These are phyloP conservation scores for Syncephalastrum contaminatum DNA, from an alignment of 371 early-diverging fungal genomes.

Conservation along the genomic window DNA sequence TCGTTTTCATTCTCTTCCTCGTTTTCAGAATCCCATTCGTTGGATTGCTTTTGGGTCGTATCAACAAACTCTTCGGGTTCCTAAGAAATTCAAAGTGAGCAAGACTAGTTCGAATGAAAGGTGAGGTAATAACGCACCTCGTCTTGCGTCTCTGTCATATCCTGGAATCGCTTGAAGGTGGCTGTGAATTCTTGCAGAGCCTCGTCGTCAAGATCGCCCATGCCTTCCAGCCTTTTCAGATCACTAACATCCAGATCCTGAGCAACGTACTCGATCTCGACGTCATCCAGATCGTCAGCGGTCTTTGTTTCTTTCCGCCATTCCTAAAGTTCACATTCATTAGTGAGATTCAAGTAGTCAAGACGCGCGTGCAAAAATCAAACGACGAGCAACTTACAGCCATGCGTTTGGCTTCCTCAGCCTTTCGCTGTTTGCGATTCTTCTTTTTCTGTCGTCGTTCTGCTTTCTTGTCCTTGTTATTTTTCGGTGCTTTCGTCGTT, in stretches of 20 bases:
- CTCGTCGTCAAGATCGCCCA: slow-evolving; percentile 33
- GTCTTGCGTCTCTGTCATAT: slow-evolving; percentile 29
- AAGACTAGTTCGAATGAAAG: background rate
- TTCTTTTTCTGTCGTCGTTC: background rate
- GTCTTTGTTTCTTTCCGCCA: background rate
- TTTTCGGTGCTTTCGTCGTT: slow-evolving; percentile 1
- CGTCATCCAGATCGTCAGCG: slow-evolving; percentile 31
- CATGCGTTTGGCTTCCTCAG: slow-evolving; percentile 1
- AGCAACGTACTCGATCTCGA: slow-evolving; percentile 49
- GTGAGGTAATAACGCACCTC: slow-evolving; percentile 24
- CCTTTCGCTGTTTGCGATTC: background rate
- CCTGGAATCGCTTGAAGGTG: slow-evolving; percentile 46
- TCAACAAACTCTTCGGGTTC: slow-evolving; percentile 22
- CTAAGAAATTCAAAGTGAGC: background rate
- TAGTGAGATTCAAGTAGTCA: too few relatives aligned
- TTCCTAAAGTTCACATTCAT: too few relatives aligned
- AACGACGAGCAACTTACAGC: too few relatives aligned
- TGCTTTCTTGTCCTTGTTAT: background rate
- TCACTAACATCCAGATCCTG: slow-evolving; percentile 35
- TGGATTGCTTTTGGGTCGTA: slow-evolving; percentile 44
- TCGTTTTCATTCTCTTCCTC: slow-evolving; percentile 17
- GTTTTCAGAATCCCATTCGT: slow-evolving; percentile 13
- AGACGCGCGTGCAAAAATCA: too few relatives aligned
- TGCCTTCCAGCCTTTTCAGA: slow-evolving; percentile 32
- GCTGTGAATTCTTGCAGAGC: slow-evolving; percentile 39